Conservation (phyloP, 257 asterid species). For the Nemophila menziesii region DNA sequence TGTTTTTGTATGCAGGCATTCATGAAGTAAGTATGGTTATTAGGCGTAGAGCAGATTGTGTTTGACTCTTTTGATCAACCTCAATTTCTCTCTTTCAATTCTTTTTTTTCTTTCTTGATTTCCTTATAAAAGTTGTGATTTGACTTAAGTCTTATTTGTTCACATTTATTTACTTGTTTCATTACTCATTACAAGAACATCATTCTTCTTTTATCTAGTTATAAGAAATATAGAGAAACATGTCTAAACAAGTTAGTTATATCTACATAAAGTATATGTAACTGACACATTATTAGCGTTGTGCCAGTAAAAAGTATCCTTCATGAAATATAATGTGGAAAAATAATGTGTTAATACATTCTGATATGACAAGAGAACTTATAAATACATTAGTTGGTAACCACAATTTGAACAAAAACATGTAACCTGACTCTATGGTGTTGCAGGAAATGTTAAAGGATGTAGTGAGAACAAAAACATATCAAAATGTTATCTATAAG, state of each 20-base stretch:
- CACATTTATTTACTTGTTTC: background rate
- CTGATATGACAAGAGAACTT: background rate
- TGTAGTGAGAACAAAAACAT: conserved; percentile 73
- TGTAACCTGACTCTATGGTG: conserved; percentile 5
- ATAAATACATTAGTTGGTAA: background rate
- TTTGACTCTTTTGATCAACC: background rate
- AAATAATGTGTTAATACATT: background rate
- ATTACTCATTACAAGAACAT: background rate
- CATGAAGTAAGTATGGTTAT: conserved; percentile 65
- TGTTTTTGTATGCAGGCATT: conserved; percentile 59
- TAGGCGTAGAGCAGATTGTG: conserved; percentile 15
- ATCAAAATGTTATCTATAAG: conserved; percentile 77
- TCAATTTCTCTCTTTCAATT: background rate
- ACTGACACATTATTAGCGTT: background rate
- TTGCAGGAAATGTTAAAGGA: conserved; percentile 96
- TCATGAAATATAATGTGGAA: background rate
- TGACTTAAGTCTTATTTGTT: background rate
- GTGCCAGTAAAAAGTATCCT: background rate
- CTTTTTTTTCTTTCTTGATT: background rate
- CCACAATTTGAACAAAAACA: background rate
- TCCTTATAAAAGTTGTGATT: background rate
- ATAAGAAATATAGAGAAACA: too few species aligned
- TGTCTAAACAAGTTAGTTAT: background rate
- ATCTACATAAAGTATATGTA: background rate
- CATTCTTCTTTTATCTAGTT: too few species aligned